These are phyloP conservation scores for Proliferodiscus dingleyae DNA, from an alignment of 2,329 filamentous ascomycete species.

Conservation along the genomic window DNA sequence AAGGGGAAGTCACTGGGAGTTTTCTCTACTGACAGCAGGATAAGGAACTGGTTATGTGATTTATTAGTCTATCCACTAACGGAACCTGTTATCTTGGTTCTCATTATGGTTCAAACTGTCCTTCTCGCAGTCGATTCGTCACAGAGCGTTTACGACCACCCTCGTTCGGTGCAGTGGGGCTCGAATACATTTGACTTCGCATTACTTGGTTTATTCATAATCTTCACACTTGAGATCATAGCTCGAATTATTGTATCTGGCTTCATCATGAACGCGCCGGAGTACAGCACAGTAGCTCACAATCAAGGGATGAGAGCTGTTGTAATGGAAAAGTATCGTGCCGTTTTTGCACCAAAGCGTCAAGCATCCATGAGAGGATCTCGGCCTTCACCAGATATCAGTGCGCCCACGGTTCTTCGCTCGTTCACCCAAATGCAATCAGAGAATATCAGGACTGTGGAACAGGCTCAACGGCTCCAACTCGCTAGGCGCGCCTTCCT, in stretches of 20 bases:
- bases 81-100: slow-evolving; percentile 77
- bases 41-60: slow-evolving; percentile 74
- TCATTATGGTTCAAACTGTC: slow-evolving; percentile 85
- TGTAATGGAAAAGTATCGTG: slow-evolving; percentile 69
- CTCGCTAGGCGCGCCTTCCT: slow-evolving; percentile 88
- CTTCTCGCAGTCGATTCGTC: slow-evolving; percentile 82
- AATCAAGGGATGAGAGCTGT: slow-evolving; percentile 69
- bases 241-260: slow-evolving; percentile 89
- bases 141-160: slow-evolving; percentile 60
- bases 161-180: slow-evolving; percentile 62
- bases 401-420: slow-evolving; percentile 23
- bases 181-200: slow-evolving; percentile 39
- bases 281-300: slow-evolving; percentile 87
- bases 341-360: slow-evolving; percentile 76
- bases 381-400: slow-evolving; percentile 18
- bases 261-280: slow-evolving; percentile 80
- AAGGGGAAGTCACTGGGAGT: slow-evolving; percentile 82
- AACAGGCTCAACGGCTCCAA: slow-evolving; percentile 76
- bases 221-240: slow-evolving; percentile 84
- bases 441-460: slow-evolving; percentile 54
- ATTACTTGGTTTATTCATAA: slow-evolving; percentile 74
- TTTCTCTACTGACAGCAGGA: slow-evolving; percentile 70
- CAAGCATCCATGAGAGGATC: slow-evolving; percentile 37
- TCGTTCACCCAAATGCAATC: slow-evolving; percentile 58
- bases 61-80: slow-evolving; percentile 80